Percentiles rank a stretch among this genome's conserved stretches.
Evolutionary conservation across 2,329 filamentous ascomycete genomes (phyloP).

Genomic region (Trichoderma brevicompactum): DNA sequence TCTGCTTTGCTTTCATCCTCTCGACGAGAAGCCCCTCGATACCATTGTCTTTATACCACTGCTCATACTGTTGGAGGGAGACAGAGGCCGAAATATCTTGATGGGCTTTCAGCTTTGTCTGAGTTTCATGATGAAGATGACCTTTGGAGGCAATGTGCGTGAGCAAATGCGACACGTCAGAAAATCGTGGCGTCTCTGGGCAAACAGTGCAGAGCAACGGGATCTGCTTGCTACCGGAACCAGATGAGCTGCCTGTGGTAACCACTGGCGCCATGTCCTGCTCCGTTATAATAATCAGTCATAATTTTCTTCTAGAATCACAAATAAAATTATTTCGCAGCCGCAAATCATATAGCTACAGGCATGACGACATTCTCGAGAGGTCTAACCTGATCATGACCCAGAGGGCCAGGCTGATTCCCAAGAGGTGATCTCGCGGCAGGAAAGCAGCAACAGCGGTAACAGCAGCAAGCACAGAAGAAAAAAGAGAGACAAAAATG

Average conservation of each 20-base stretch:
- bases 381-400: constrained; percentile 26
- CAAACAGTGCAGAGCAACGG: constrained; percentile 83
- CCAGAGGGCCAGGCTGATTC: constrained; percentile 6
- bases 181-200: constrained; percentile 78
- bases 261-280: constrained; percentile 47
- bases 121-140: constrained; percentile 85
- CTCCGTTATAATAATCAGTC: constrained; percentile 28
- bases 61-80: constrained; percentile 69
- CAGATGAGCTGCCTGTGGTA: constrained; percentile 32
- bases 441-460: constrained; percentile 37
- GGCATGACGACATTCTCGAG: background rate
- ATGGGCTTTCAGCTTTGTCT: constrained; percentile 72
- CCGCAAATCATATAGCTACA: background rate
- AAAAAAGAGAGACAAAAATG: constrained; percentile 26
- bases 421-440: constrained; percentile 25
- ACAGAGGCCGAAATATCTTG: constrained; percentile 67
- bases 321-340: background rate
- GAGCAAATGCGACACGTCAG: constrained; percentile 87
- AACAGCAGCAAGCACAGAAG: constrained; percentile 28
- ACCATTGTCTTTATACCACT: constrained; percentile 75
- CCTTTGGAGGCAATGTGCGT: constrained; percentile 92
- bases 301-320: background rate
- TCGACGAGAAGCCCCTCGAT: constrained; percentile 77
- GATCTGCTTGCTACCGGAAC: constrained; percentile 49
- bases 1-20: constrained; percentile 75